Percentiles rank a stretch among this genome's conserved stretches.
phyloP scores from a whole-genome alignment of 2,329 filamentous ascomycete species.

The Alternaria postmessia region DNA sequence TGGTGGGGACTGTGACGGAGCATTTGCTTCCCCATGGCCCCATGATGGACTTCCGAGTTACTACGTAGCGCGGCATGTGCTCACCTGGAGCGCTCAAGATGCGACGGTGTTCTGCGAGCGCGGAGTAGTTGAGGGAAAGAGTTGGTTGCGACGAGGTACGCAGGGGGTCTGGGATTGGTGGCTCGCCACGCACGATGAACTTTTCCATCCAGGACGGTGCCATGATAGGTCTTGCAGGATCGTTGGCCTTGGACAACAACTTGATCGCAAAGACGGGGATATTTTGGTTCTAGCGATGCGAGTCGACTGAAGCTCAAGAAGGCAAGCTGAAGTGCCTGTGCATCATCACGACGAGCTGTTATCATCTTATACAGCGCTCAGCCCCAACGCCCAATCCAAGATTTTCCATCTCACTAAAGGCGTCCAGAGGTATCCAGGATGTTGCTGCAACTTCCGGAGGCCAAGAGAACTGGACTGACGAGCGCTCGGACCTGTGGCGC shows the following conservation, averaged over 20 bases:
- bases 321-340: too few relatives aligned
- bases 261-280: neutral
- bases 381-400: too few relatives aligned
- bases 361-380: too few relatives aligned
- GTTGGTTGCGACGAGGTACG: neutral
- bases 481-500: too few relatives aligned
- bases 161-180: neutral
- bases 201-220: neutral
- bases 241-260: neutral
- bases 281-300: neutral
- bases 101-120: neutral
- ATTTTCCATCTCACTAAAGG: too few relatives aligned
- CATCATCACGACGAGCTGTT: too few relatives aligned
- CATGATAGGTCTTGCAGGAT: neutral
- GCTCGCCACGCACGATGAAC: neutral
- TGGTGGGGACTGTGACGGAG: neutral
- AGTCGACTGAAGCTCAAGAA: too few relatives aligned
- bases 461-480: too few relatives aligned
- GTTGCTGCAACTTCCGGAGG: too few relatives aligned
- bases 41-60: neutral
- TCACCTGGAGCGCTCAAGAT: accelerated
- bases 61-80: accelerated
- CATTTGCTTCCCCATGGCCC: neutral
- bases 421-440: too few relatives aligned
- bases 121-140: neutral